Conservation (phyloP, 1,284 basidiomycete genomes). For the Bjerkandera adusta region DNA sequence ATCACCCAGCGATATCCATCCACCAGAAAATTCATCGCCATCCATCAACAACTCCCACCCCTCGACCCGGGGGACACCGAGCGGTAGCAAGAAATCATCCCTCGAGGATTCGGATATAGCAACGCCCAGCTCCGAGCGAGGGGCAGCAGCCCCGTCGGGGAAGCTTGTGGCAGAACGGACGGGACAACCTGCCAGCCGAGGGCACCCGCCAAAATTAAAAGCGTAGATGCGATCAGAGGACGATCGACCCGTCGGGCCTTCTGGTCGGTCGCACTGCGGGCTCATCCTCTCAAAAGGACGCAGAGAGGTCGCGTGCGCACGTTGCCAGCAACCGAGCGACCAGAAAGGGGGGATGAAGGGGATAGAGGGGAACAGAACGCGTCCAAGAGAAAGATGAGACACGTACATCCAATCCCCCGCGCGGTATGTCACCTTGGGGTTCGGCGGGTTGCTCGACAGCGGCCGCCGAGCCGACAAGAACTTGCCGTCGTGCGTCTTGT, state of each 20-base stretch:
- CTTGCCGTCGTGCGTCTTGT: conserved; percentile 1
- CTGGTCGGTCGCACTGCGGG: background rate
- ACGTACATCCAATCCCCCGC: conserved; percentile 81
- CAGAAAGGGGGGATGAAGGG: conserved; percentile 4
- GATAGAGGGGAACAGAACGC: conserved; percentile 6
- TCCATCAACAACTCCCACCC: background rate
- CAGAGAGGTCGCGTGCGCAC: background rate
- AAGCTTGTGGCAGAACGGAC: too few species aligned
- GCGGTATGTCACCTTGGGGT: conserved; percentile 68
- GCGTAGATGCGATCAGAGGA: too few species aligned
- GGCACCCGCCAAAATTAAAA: too few species aligned
- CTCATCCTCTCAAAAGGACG: background rate
- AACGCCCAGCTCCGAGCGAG: too few species aligned
- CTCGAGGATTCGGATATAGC: too few species aligned
- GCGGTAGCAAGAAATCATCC: too few species aligned
- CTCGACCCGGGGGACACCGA: too few species aligned
- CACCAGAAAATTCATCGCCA: background rate
- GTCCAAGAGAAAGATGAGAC: conserved; percentile 13
- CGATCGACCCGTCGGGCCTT: too few species aligned
- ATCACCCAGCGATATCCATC: background rate
- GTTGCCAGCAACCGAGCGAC: conserved; percentile 13
- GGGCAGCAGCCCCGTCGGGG: too few species aligned
- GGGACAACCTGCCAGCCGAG: too few species aligned
- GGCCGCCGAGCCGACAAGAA: conserved; percentile 40
- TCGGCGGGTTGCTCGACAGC: conserved; percentile 72